Evolutionary conservation across 257 asterid genomes (phyloP), one percentile per base, ranked within the genome.

Genomic region (Plantago major): DNA sequence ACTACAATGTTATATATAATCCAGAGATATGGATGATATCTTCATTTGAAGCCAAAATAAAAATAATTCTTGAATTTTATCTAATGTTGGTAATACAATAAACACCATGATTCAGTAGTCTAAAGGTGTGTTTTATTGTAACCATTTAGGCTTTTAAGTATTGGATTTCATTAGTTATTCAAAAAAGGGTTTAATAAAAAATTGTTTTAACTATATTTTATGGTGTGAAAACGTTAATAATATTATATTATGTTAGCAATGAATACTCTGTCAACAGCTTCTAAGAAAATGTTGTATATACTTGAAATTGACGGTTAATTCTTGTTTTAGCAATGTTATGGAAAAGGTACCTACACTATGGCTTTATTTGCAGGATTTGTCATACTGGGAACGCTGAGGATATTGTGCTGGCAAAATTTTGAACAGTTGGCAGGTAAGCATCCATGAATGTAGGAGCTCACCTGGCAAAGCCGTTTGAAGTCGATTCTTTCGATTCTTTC

Each of bases 361-460:
- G 8, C 33, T 22, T 37, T 51, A 11, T 61, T 61, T 58, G 73
- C 75, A 83, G 95, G 90, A 82, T 42, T 28, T 44, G 16, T 74
- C 80, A 8, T 81, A 72, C 46, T 58, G 81, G 84, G 73, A 63
- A 52, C 74, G 72, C 12, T 77, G 62, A 77, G 63, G 56, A 64
- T 46, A 17, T 30, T 28, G 44, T 45, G 44, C 19, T 11, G 54
- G 45, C 18, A 26, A 62, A 33, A 40, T 45, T 58, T 57, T 19
- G 64, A 45, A 54, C 50, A 45, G 50, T 10, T 13, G 19, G 12
- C 22, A 42, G 60, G 64, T 28, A 43, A 46, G 49, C 46, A 42
- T 62, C 50, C 18, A 22, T 50, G 38, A 44, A 12, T 50, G 3
- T 11, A 19, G 60, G 63, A 46, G 62, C 43, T 62, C 28, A 16